A percentile compares a stretch with the other conserved stretches of the same genome.
Evolutionary conservation across 2,329 filamentous ascomycete species (phyloP).

Genomic region (Phialemonium atrogriseum): DNA sequence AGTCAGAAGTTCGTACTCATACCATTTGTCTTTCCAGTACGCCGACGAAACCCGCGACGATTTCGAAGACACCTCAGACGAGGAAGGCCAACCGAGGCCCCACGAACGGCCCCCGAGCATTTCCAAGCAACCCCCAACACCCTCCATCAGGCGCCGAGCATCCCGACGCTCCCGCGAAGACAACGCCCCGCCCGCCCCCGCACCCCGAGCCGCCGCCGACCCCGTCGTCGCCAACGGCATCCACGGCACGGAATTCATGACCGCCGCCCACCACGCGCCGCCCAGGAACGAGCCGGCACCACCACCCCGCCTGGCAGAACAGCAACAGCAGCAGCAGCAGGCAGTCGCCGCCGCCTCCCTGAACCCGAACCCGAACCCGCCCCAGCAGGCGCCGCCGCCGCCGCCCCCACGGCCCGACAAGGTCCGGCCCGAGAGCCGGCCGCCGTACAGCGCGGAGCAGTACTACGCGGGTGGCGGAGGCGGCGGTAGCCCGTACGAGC

Average conservation of each 20-base stretch:
- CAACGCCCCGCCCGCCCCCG: background rate
- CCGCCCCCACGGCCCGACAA: conserved; percentile 25
- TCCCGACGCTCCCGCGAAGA: conserved; percentile 5
- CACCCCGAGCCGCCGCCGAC: background rate
- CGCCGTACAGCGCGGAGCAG: background rate
- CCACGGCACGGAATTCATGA: conserved; percentile 1
- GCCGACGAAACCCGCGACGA: conserved; percentile 17
- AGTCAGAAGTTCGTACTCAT: too few species aligned
- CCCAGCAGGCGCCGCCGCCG: conserved; percentile 17
- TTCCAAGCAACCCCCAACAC: conserved; percentile 1
- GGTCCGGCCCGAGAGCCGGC: conserved; percentile 12
- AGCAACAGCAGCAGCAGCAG: background rate
- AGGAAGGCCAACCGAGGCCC: conserved; percentile 13
- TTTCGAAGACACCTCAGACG: conserved; percentile 18
- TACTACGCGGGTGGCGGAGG: background rate
- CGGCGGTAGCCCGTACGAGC: conserved; percentile 1
- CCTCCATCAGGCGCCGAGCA: conserved; percentile 2
- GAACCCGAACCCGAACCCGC: conserved; percentile 9
- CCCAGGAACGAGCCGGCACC: too few species aligned
- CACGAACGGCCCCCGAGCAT: conserved; percentile 3
- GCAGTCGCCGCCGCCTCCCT: background rate
- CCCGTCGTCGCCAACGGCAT: background rate
- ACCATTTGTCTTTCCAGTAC: conserved; percentile 13
- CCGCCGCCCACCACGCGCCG: too few species aligned
- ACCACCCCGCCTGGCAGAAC: too few species aligned